Percentiles rank a stretch among this genome's conserved stretches.
Conservation (phyloP, 2,329 filamentous ascomycete species). For the Diaporthe citri region DNA sequence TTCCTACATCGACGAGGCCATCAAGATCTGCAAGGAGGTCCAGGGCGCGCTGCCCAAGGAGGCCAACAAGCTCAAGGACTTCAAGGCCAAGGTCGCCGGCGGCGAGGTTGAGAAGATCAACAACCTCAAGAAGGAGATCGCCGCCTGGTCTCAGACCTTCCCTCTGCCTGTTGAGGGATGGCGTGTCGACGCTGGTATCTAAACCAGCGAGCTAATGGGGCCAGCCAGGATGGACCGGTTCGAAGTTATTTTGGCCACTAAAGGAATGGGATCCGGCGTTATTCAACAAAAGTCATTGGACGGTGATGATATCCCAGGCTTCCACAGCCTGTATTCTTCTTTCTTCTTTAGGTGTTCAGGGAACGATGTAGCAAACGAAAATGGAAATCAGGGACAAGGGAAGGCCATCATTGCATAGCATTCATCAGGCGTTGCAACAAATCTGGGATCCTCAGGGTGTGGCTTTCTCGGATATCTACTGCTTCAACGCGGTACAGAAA, state of each 20-base stretch:
- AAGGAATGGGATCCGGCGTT: constrained; percentile 35
- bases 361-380: constrained; percentile 21
- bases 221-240: constrained; percentile 33
- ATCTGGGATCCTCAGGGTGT: constrained; percentile 47
- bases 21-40: constrained; percentile 91
- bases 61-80: constrained; percentile 99
- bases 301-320: constrained; percentile 42
- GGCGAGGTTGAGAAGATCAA: constrained; percentile 87
- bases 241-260: constrained; percentile 37
- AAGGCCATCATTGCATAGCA: constrained; percentile 46
- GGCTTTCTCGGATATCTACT: constrained; percentile 47
- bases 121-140: constrained; percentile 88
- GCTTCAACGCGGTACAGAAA: constrained; percentile 56
- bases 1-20: constrained; percentile 86
- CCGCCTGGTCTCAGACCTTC: constrained; percentile 88
- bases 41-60: constrained; percentile 91
- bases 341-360: constrained; percentile 28
- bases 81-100: constrained; percentile 89
- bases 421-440: constrained; percentile 52
- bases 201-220: constrained; percentile 47
- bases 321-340: constrained; percentile 38
- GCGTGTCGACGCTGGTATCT: constrained; percentile 72
- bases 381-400: constrained; percentile 38
- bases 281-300: constrained; percentile 42
- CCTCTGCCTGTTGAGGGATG: constrained; percentile 88